phyloP scores from a whole-genome alignment of 345 rosid genomes.

The Populus tremula region DNA sequence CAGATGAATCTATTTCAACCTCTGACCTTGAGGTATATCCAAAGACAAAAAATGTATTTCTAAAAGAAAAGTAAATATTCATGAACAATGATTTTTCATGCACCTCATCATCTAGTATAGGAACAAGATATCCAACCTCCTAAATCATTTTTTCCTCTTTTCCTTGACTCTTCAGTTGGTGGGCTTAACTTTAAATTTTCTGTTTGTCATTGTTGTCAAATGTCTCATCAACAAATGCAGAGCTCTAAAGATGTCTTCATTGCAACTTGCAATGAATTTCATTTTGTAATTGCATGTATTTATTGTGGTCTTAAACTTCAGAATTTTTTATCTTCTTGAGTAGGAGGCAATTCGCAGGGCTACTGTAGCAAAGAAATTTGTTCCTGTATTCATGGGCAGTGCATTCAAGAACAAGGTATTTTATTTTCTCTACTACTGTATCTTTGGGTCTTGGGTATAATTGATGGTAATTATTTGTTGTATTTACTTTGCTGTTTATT shows the following conservation, averaged over 20 bases:
- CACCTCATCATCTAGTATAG: neutral
- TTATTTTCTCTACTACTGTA: neutral
- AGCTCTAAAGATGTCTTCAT: neutral
- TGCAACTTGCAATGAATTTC: neutral
- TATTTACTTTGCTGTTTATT: constrained; percentile 1
- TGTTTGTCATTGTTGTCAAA: neutral
- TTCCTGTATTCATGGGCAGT: constrained; percentile 98
- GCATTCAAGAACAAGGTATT: constrained; percentile 97
- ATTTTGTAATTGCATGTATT: neutral
- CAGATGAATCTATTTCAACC: constrained; percentile 79
- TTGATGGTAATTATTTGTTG: neutral
- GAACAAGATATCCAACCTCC: neutral
- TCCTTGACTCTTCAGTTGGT: neutral
- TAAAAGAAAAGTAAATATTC: neutral
- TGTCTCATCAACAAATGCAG: neutral
- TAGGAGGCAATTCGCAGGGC: constrained; percentile 96
- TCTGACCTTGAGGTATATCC: constrained; percentile 73
- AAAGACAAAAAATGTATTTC: neutral
- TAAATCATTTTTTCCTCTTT: neutral
- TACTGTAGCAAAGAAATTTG: constrained; percentile 83
- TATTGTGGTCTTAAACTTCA: constrained; percentile 1
- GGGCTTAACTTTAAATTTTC: neutral
- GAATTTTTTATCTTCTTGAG: constrained; percentile 15
- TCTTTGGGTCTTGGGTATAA: constrained; percentile 1
- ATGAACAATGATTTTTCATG: neutral